Percentiles rank a stretch among this genome's conserved stretches.
These are phyloP conservation scores for Anacardium occidentale DNA, from an alignment of 345 rosid genomes.

Conservation along the genomic window DNA sequence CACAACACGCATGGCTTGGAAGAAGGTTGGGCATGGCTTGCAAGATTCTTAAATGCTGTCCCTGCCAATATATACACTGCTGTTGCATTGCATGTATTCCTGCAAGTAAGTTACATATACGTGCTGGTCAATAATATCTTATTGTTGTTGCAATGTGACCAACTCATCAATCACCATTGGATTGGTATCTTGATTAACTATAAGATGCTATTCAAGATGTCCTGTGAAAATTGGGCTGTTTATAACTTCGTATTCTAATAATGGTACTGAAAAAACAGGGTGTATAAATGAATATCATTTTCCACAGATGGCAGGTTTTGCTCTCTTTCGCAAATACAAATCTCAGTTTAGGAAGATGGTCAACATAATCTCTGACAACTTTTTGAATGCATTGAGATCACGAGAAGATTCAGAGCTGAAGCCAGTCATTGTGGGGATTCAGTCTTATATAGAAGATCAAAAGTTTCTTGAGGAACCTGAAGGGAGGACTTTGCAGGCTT, in stretches of 20 bases:
- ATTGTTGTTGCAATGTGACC: no score
- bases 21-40: slow-evolving; percentile 24
- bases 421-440: slow-evolving; percentile 42
- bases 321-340: slow-evolving; percentile 55
- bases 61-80: slow-evolving; percentile 72
- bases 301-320: slow-evolving; percentile 76
- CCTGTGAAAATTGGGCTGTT: no score
- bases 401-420: slow-evolving; percentile 47
- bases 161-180: no score
- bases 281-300: neutral
- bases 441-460: slow-evolving; percentile 57
- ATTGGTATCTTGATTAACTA: no score
- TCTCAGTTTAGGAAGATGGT: slow-evolving; percentile 69
- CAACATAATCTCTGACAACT: slow-evolving; percentile 51
- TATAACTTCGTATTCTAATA: neutral
- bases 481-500: slow-evolving; percentile 48
- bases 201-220: no score
- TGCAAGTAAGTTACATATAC: slow-evolving; percentile 45
- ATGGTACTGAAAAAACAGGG: neutral
- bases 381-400: slow-evolving; percentile 47
- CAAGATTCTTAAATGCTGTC: slow-evolving; percentile 33
- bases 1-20: slow-evolving; percentile 61
- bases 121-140: no score
- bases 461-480: slow-evolving; percentile 64
- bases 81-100: slow-evolving; percentile 70